These are phyloP conservation scores for Atalantia buxifolia DNA, from an alignment of 345 rosid species.

Conservation along the genomic window DNA sequence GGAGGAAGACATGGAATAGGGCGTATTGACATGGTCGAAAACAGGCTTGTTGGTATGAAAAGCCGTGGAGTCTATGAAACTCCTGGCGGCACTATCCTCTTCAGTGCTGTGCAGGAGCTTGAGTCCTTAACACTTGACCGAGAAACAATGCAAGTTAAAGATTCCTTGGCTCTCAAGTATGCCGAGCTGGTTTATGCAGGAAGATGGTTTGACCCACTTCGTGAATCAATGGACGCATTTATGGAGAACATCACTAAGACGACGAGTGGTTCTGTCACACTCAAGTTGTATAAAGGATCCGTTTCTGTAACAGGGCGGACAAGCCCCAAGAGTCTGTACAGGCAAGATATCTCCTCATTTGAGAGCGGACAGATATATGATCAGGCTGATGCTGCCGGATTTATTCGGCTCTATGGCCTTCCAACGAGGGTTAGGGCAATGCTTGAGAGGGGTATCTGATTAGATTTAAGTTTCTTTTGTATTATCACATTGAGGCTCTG, in stretches of 20 bases:
- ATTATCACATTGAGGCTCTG: background rate
- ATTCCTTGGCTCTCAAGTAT: conserved; percentile 69
- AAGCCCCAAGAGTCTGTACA: conserved; percentile 76
- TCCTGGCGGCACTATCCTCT: conserved; percentile 94
- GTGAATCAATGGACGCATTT: conserved; percentile 79
- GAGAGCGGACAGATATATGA: conserved; percentile 79
- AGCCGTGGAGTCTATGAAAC: conserved; percentile 98
- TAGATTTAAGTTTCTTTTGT: background rate
- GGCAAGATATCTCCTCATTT: conserved; percentile 85
- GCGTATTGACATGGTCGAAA: conserved; percentile 89
- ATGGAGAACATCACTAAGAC: conserved; percentile 79
- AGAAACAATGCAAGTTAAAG: conserved; percentile 81
- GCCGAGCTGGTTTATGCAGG: conserved; percentile 95
- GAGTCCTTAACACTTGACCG: conserved; percentile 86
- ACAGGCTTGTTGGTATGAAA: conserved; percentile 93
- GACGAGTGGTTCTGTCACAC: conserved; percentile 67
- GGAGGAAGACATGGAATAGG: conserved; percentile 91
- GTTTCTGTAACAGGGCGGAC: conserved; percentile 55
- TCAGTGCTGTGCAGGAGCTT: conserved; percentile 68
- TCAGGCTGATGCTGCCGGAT: conserved; percentile 95
- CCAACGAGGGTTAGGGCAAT: conserved; percentile 82
- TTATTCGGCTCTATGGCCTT: conserved; percentile 74
- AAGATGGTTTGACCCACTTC: conserved; percentile 88
- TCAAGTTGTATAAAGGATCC: conserved; percentile 83
- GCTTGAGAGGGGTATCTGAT: conserved; percentile 58